These are phyloP conservation scores for Jaapia argillacea DNA, from an alignment of 768 basidiomycete species.

Conservation along the genomic window DNA sequence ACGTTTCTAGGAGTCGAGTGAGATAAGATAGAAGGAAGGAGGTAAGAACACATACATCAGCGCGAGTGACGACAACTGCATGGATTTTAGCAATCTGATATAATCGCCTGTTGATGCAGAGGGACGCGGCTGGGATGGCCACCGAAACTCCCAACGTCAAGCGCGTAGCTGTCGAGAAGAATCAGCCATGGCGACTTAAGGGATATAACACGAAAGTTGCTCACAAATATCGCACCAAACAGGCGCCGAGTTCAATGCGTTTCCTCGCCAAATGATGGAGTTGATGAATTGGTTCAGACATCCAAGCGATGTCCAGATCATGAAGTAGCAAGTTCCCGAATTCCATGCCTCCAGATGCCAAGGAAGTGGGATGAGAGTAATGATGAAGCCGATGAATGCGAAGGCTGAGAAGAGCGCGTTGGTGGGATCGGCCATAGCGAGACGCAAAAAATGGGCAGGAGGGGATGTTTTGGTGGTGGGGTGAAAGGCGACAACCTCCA, in stretches of 20 bases:
- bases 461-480: no score
- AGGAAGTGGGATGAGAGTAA: slow-evolving; percentile 39
- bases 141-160: slow-evolving; percentile 16
- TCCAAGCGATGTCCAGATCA: slow-evolving; percentile 32
- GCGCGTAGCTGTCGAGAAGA: slow-evolving; percentile 16
- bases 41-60: slow-evolving; percentile 9
- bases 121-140: slow-evolving; percentile 22
- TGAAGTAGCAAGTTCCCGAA: slow-evolving; percentile 33
- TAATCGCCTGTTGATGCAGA: slow-evolving; percentile 28
- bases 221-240: slow-evolving; percentile 63
- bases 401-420: slow-evolving; percentile 22
- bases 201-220: slow-evolving; percentile 3
- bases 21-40: background rate
- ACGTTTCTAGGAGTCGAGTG: slow-evolving; percentile 23
- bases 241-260: slow-evolving; percentile 26
- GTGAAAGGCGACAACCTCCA: no score
- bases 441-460: no score
- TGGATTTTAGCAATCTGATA: slow-evolving; percentile 12
- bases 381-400: slow-evolving; percentile 35
- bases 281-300: slow-evolving; percentile 39
- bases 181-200: background rate
- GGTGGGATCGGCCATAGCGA: no score
- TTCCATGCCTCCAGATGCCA: slow-evolving; percentile 49
- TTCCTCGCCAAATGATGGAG: slow-evolving; percentile 41
- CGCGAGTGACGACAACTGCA: slow-evolving; percentile 10